Percentiles rank a stretch among this genome's conserved stretches.
Evolutionary conservation across 441 rosid species (phyloP).

Genomic region (Breynia disticha): DNA sequence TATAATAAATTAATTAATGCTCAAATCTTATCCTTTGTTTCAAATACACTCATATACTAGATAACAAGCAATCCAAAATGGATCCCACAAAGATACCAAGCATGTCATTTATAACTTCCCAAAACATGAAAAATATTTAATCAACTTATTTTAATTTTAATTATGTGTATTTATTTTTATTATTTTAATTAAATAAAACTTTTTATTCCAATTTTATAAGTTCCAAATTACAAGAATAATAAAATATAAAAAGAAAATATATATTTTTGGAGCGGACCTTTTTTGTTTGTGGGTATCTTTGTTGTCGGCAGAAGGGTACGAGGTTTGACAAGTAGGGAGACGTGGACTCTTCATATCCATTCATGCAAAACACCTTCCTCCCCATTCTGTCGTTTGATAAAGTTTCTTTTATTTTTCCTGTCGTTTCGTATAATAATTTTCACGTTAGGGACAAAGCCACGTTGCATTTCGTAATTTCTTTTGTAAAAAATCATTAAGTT

Average conservation of each 20-base stretch:
- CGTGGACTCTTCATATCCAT: constrained; percentile 58
- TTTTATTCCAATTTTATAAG: too few relatives aligned
- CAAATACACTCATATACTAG: neutral
- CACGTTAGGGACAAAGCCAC: too few relatives aligned
- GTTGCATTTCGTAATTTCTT: too few relatives aligned
- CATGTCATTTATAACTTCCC: neutral
- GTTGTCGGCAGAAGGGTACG: constrained; percentile 72
- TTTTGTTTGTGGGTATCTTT: constrained; percentile 21
- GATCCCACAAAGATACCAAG: neutral
- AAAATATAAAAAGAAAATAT: neutral
- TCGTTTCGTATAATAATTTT: too few relatives aligned
- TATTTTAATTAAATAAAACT: too few relatives aligned
- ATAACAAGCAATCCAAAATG: neutral
- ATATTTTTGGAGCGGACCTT: constrained; percentile 17
- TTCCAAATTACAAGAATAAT: neutral
- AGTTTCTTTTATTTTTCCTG: too few relatives aligned
- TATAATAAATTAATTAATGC: too few relatives aligned
- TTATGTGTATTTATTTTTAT: too few relatives aligned
- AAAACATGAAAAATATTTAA: neutral
- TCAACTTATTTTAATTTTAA: neutral
- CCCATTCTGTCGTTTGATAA: neutral
- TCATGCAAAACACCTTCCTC: constrained; percentile 12
- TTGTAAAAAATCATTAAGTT: too few relatives aligned
- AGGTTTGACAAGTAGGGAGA: constrained; percentile 44
- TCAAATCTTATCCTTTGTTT: too few relatives aligned